A percentile compares a stretch with the other conserved stretches of the same genome.
Evolutionary conservation across 1,284 basidiomycete species (phyloP).

Genomic region (Amylostereum chailletii): DNA sequence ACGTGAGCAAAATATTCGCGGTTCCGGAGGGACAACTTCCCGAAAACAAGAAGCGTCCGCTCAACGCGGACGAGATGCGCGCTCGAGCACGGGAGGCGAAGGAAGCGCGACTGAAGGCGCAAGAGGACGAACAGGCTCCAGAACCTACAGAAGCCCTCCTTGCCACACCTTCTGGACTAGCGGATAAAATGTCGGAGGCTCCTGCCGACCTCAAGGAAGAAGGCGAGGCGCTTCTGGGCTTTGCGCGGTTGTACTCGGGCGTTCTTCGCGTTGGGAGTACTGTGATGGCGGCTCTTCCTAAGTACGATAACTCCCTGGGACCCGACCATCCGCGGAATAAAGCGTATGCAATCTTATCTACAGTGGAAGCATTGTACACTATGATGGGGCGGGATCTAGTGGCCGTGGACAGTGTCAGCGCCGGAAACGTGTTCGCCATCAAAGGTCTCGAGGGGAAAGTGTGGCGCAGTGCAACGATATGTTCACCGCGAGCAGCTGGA

Average conservation of each 20-base stretch:
- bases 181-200: constrained; percentile 16
- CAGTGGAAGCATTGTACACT: constrained; percentile 78
- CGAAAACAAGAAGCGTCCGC: constrained; percentile 68
- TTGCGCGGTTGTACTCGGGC: constrained; percentile 91
- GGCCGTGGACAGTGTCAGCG: constrained; percentile 76
- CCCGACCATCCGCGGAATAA: constrained; percentile 65
- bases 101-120: constrained; percentile 33
- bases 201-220: constrained; percentile 15
- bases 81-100: constrained; percentile 57
- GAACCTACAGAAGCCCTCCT: constrained; percentile 12
- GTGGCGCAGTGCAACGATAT: constrained; percentile 87
- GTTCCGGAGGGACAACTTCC: constrained; percentile 77
- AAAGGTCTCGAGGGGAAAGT: constrained; percentile 87
- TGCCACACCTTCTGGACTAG: constrained; percentile 14
- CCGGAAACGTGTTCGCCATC: constrained; percentile 95
- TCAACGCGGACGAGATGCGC: constrained; percentile 87
- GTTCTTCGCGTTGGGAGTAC: constrained; percentile 60
- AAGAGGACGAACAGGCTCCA: constrained; percentile 20
- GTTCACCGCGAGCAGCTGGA: constrained; percentile 48
- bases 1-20: constrained; percentile 99
- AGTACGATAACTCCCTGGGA: constrained; percentile 69
- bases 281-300: constrained; percentile 79
- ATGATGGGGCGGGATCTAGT: constrained; percentile 98
- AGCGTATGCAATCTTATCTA: constrained; percentile 57
- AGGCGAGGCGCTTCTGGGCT: constrained; percentile 75